Base-by-base conservation (phyloP, 2,329 filamentous ascomycete species). In the Aspergillus sp. region DNA sequence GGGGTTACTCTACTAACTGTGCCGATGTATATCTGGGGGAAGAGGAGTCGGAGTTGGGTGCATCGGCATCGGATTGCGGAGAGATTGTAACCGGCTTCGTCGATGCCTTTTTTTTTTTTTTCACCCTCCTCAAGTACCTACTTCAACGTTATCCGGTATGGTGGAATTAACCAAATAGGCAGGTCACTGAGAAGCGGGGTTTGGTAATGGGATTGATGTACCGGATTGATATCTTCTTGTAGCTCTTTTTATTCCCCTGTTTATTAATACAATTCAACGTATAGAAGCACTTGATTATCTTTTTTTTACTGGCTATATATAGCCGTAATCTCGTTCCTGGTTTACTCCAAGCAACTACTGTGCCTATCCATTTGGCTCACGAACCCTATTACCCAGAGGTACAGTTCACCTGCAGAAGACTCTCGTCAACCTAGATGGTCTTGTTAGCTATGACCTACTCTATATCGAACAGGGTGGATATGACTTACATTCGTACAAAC, bases 401-500 rank as follows among this genome's bases (percentile, higher is more conserved):
- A 56, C 75, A 78, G 21, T 70, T 71, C 6, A 77, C 67, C 60
- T 75, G 69, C 59, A 78, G 65, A 2, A 66, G 52, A 19, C 63
- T 66, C 48, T 71, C 58, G 55, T 77, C 66, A 35, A 72, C 68
- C 70, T 71, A 57, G 8, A 9, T 7, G 9, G 33, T 9, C n/a
- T 11, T 25, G 45, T 58, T 43, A 58, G 51, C 45, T 35, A 40
- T 11, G 7, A 52, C 7, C 8, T 3, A 21, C 3, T 6, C 19
- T 9, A 12, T 23, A 11, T 12, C n/a, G 11, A n/a, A 39, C n/a
- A 7, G 48, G 3, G 33, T 27, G 4, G 12, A 5, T 12, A 9
- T n/a, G 25, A 67, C 70, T 48, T 51, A 79, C 76, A 68, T 79
- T 81, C 7, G 74, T 73, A 63, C 80, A 82, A 48, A 75, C 71